phyloP scores from a whole-genome alignment of 371 early-diverging fungal genomes.

The Mortierella sp. region DNA sequence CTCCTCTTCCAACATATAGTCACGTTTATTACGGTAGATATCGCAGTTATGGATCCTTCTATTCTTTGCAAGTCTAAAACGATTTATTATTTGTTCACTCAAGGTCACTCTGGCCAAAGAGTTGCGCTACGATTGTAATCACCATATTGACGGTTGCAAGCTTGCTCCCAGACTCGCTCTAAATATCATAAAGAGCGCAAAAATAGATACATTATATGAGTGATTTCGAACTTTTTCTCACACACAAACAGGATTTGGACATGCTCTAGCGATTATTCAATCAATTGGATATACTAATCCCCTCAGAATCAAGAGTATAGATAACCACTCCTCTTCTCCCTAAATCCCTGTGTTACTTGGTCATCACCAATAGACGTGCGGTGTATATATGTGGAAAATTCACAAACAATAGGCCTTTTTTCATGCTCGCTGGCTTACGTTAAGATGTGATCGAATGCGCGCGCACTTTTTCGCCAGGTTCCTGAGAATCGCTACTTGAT shows the following conservation, averaged over 20 bases:
- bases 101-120: constrained; percentile 60
- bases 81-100: constrained; percentile 18
- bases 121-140: constrained; percentile 57
- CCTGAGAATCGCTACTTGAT: constrained; percentile 60
- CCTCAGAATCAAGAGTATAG: too few relatives aligned
- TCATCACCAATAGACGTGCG: too few relatives aligned
- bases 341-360: not conserved
- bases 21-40: too few relatives aligned
- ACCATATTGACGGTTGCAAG: constrained; percentile 58
- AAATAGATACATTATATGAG: not conserved
- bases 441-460: constrained; percentile 52
- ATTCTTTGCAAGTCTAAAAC: too few relatives aligned
- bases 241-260: too few relatives aligned
- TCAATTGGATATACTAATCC: not conserved
- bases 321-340: not conserved
- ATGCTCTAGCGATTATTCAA: not conserved
- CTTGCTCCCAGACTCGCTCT: constrained; percentile 48
- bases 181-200: not conserved
- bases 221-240: not conserved
- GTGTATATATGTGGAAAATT: too few relatives aligned
- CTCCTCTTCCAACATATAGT: too few relatives aligned
- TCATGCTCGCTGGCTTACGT: constrained; percentile 21
- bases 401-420: too few relatives aligned
- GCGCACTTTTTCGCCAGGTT: constrained; percentile 62
- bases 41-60: too few relatives aligned